Conservation (phyloP, 192 early-diverging fungal genomes). For the Entrophospora sp. region DNA sequence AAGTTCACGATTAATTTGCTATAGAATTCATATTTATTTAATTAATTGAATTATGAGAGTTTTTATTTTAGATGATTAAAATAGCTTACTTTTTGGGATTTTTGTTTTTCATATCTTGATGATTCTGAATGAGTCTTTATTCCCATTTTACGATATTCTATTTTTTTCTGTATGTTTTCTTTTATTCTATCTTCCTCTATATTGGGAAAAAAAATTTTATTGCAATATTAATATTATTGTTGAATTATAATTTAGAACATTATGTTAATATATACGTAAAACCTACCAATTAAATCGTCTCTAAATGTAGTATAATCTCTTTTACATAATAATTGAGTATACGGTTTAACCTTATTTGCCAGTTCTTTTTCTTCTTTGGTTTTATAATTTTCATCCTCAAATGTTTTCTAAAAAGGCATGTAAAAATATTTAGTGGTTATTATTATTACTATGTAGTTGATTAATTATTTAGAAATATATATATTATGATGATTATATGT, state of each 20-base stretch:
- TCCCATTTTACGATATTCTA: conserved; percentile 16
- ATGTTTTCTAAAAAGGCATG: conserved; percentile 25
- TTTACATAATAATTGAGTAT: conserved; percentile 75
- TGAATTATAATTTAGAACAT: neutral
- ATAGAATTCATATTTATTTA: neutral
- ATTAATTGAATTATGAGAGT: neutral
- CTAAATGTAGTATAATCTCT: conserved; percentile 2
- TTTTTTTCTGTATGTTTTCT: conserved; percentile 11
- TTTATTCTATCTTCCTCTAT: neutral
- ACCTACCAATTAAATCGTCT: conserved; percentile 7
- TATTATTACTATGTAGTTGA: neutral
- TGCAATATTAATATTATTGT: neutral
- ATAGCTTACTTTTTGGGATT: conserved; percentile 3
- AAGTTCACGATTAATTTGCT: conserved; percentile 9
- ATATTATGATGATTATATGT: neutral
- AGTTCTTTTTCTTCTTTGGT: conserved; percentile 86
- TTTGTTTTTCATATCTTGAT: conserved; percentile 1
- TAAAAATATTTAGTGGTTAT: neutral
- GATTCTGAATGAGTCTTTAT: conserved; percentile 1
- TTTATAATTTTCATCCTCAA: conserved; percentile 73
- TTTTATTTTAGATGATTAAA: neutral
- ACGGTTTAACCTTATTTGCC: conserved; percentile 67
- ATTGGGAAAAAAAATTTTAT: neutral
- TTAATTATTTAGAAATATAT: neutral
- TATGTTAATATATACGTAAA: neutral